A percentile compares a stretch with the other conserved stretches of the same genome.
Evolutionary conservation across 192 early-diverging fungal genomes (phyloP).

Genomic region (Spizellomyces punctatus): DNA sequence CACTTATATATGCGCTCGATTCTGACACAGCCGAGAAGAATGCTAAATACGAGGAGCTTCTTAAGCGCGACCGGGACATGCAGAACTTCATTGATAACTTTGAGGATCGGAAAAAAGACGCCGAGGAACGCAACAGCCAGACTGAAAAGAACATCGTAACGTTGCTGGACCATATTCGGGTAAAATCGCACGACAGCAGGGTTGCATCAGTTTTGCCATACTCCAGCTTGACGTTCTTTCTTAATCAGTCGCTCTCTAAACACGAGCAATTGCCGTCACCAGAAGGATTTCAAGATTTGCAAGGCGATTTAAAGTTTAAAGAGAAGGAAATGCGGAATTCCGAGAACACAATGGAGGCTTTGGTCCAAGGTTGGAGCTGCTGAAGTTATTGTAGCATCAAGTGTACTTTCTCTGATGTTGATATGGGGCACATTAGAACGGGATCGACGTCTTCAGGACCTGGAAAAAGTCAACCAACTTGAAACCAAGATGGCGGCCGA

Average conservation of each 20-base stretch:
- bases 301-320: constrained; percentile 62
- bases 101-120: constrained; percentile 43
- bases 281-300: constrained; percentile 52
- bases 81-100: constrained; percentile 54
- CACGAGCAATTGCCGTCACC: constrained; percentile 41
- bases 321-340: constrained; percentile 64
- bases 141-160: constrained; percentile 46
- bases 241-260: background rate
- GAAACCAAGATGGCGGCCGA: constrained; percentile 58
- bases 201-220: background rate
- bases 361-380: constrained; percentile 38
- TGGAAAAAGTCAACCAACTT: constrained; percentile 61
- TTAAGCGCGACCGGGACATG: constrained; percentile 64
- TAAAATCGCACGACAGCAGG: background rate
- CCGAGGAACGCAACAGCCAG: constrained; percentile 27
- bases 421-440: constrained; percentile 37
- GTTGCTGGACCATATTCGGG: constrained; percentile 46
- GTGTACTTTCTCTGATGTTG: no score
- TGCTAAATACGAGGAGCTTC: constrained; percentile 62
- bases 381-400: background rate
- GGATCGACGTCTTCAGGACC: constrained; percentile 51
- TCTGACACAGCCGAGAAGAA: constrained; percentile 43
- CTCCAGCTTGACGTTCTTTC: constrained; percentile 2
- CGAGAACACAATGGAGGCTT: constrained; percentile 56
- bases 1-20: background rate